Base-by-base conservation (phyloP, 2,329 filamentous ascomycete species). In the Aspergillus aculeatinus region DNA sequence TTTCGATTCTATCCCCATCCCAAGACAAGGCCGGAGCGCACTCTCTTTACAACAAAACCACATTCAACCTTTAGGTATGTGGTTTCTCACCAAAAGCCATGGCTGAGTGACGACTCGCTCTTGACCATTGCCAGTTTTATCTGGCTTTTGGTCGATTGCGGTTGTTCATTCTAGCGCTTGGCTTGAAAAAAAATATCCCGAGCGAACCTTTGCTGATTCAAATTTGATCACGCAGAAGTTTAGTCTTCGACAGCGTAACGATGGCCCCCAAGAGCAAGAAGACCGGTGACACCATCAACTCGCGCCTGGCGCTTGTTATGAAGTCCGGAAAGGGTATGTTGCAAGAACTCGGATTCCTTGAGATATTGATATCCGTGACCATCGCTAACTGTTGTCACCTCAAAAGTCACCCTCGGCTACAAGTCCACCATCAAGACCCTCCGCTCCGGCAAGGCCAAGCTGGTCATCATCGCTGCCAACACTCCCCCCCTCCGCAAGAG, bases 401-500 rank as follows among this genome's bases (percentile, higher is more conserved):
- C 57, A 86, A 2, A 29, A 29, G 92, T 96, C 84, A 92, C 87
- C 68, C 86, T 96, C 69, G 92, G 92, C 75, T 94, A 94, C 87
- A 93, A 94, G 83, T 90, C 87, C 66, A 94, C 86, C 77, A 85
- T 95, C 77, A 96, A 98, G 90, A 85, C 85, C 72, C 90, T 98
- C 73, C 91, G 94, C 76, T 90, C 88, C 72, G 93, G 94, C 82
- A 98, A 97, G 89, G 95, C 95, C 81, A 98, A 98, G 90, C 88
- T 97, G 71, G 91, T 98, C 80, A 92, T 96, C 83, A 96, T 96
- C 68, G 85, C 89, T 72, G 92, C 91, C 83, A 98, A 99, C 87
- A 96, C 93, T 71, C 93, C 94, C 77, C 95, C 95, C 81, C 91
- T 99, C 75, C 89, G 94, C 81, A 99, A 98, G 89, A 91, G 87